Evolutionary conservation across 768 basidiomycete genomes (phyloP).

Genomic region (Cystofilobasidium bisporidii): DNA sequence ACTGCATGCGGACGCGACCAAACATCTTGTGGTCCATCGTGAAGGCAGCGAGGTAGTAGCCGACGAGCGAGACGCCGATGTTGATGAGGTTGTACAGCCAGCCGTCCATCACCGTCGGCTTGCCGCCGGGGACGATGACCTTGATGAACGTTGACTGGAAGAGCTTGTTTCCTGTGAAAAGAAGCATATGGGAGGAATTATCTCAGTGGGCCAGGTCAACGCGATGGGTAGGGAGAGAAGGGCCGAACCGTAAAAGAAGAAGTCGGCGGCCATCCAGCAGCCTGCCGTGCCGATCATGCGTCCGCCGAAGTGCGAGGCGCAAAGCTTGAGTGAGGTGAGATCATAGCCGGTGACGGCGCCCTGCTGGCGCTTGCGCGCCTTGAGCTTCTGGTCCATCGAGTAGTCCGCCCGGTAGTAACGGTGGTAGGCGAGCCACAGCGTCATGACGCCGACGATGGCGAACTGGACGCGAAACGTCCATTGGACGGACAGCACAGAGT

Average conservation of each 20-base stretch:
- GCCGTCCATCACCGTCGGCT: conserved; percentile 37
- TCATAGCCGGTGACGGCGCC: conserved; percentile 43
- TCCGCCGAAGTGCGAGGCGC: conserved; percentile 39
- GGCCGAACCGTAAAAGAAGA: conserved; percentile 35
- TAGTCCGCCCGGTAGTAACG: conserved; percentile 42
- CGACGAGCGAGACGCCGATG: conserved; percentile 39
- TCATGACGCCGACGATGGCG: conserved; percentile 42
- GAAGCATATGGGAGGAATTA: no score
- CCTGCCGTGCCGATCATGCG: conserved; percentile 38
- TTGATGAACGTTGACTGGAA: conserved; percentile 41
- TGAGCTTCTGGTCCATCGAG: conserved; percentile 33
- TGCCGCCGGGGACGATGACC: conserved; percentile 40
- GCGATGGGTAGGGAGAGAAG: no score
- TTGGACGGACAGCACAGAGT: conserved; percentile 38
- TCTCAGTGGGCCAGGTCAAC: no score
- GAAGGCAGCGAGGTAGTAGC: conserved; percentile 42
- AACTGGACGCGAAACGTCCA: conserved; percentile 44
- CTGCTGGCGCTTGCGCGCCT: conserved; percentile 35
- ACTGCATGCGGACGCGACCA: conserved; percentile 40
- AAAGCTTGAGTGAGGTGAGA: conserved; percentile 39
- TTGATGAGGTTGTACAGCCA: conserved; percentile 43
- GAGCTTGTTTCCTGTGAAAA: conserved; percentile 42
- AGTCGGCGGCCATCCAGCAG: conserved; percentile 42
- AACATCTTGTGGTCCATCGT: conserved; percentile 44
- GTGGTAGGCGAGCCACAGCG: conserved; percentile 44